Conservation (phyloP, 768 basidiomycete genomes). For the Tricholoma hemisulphureum region DNA sequence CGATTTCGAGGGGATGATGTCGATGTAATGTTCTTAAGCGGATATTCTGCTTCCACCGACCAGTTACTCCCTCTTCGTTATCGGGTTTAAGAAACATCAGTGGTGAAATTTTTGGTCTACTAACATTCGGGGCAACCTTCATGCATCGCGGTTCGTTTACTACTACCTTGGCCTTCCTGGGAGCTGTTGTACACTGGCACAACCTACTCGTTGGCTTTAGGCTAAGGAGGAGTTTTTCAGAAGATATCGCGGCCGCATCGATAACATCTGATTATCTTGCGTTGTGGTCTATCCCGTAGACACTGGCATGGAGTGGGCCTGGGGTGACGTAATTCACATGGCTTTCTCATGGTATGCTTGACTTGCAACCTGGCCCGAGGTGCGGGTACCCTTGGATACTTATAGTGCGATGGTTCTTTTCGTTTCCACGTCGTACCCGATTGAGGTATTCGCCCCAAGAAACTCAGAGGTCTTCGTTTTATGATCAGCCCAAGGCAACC, state of each 20-base stretch:
- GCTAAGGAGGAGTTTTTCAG: background rate
- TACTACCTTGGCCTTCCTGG: background rate
- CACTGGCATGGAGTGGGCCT: background rate
- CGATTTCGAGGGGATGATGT: background rate
- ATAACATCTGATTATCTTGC: conserved; percentile 1
- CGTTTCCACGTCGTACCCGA: background rate
- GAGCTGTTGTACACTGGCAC: background rate
- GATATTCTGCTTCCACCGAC: background rate
- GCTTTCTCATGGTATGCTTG: background rate
- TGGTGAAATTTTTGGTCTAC: background rate
- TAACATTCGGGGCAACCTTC: background rate
- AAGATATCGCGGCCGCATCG: background rate
- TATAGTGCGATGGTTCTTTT: background rate
- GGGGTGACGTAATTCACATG: background rate
- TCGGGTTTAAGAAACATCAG: background rate
- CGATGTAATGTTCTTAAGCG: background rate
- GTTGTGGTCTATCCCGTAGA: background rate
- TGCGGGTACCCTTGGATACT: background rate
- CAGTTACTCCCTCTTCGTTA: background rate
- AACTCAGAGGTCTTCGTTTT: background rate
- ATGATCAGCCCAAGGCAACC: background rate
- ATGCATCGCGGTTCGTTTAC: background rate
- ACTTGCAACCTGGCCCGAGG: background rate
- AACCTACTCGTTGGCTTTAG: background rate
- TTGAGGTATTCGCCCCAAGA: background rate